These are phyloP conservation scores for Pharnaceum exiguum DNA, from an alignment of 148 eudicot genomes.

Conservation along the genomic window DNA sequence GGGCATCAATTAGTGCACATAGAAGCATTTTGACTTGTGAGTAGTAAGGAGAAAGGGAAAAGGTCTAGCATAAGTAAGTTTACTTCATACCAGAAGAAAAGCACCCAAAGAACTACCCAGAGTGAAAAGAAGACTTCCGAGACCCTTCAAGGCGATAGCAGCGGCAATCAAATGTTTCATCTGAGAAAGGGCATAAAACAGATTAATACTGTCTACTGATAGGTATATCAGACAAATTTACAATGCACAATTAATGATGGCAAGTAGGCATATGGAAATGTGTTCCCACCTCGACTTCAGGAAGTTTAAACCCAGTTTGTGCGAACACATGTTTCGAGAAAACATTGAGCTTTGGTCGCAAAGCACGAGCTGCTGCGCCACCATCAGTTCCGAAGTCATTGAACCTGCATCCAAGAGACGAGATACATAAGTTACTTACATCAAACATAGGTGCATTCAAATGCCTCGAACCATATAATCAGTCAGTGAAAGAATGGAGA, in stretches of 20 bases:
- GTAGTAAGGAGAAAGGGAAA: not conserved
- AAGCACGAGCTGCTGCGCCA: constrained; percentile 63
- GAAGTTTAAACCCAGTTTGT: constrained; percentile 60
- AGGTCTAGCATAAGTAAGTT: not conserved
- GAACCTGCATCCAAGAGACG: constrained; percentile 43
- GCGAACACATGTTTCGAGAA: constrained; percentile 52
- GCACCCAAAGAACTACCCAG: constrained; percentile 83
- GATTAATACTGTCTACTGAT: not conserved
- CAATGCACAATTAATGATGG: not conserved
- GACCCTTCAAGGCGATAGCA: constrained; percentile 61
- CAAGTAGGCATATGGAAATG: not conserved
- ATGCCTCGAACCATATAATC: not conserved
- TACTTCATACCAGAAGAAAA: constrained; percentile 50
- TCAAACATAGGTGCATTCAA: not conserved
- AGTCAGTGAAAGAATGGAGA: no score
- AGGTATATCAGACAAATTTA: not conserved
- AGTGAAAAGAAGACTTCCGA: constrained; percentile 79
- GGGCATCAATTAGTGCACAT: not conserved
- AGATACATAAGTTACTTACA: not conserved
- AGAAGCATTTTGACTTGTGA: not conserved
- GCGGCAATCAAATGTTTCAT: constrained; percentile 61
- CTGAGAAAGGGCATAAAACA: constrained; percentile 26
- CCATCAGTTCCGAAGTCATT: constrained; percentile 78
- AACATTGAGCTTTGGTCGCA: constrained; percentile 58
- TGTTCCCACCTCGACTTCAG: constrained; percentile 54